Evolutionary conservation across 768 basidiomycete genomes (phyloP), one percentile per base, ranked within the genome.

Genomic region (Mrakia frigida): DNA sequence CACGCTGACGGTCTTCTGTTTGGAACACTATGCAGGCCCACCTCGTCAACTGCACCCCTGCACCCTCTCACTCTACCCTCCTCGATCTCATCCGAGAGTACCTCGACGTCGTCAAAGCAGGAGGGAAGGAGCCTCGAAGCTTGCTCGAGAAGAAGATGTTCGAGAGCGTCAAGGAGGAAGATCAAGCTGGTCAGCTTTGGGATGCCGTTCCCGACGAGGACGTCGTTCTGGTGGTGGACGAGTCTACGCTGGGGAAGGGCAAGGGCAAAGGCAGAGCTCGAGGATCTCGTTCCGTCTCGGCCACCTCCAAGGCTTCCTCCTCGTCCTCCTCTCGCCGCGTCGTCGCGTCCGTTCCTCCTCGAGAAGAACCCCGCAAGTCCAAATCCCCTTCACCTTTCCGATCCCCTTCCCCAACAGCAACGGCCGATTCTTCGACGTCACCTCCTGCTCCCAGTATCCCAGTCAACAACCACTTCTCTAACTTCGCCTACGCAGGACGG

Each of bases 111-210:
- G n/a, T 25, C 71, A 72, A 72, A 35, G 52, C 71, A 21, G 25
- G 33, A 35, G 52, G 59, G 13, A 72, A 56, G 33, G 33, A 68
- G 39, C 37, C 65, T 16, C 14, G 65, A 1, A 25, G 39, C 35
- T 37, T 68, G 25, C 35, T 68, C 65, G 37, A 68, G 37, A 68
- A 65, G 63, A 65, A 68, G 65, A 68, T 68, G 37, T 37, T 41
- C 65, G 65, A 50, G 16, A 50, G 35, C 11, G 18, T 37, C 10
- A 68, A 68, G 21, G 65, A 68, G 37, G 37, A 18, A 10, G 63
- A 65, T 37, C 28, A 65, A 11, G 35, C 35, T 39, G 65, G 11
- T 18, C 35, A 39, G 25, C 65, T 68, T n/a, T 56, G 56, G 56
- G 56, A 56, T 28, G 56, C 56, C 5, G n/a, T n/a, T 56, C 56